Conservation (phyloP, 2,329 filamentous ascomycete genomes). For the Tricladium varicosporioides region DNA sequence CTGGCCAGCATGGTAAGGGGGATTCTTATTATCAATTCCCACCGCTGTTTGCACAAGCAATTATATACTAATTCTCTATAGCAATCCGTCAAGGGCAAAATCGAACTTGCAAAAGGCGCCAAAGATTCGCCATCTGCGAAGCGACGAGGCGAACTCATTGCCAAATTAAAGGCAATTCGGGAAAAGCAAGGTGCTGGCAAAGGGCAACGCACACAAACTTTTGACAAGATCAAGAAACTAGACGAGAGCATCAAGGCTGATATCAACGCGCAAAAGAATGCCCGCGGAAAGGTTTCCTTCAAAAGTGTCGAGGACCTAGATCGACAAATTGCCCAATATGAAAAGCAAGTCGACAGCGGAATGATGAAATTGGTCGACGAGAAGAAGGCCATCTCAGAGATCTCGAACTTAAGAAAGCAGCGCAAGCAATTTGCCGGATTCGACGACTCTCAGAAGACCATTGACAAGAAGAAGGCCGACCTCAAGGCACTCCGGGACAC, state of each 20-base stretch:
- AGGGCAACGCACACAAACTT: slow-evolving; percentile 70
- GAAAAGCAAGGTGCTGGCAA: slow-evolving; percentile 87
- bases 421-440: slow-evolving; percentile 89
- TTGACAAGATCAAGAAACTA: slow-evolving; percentile 89
- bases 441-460: slow-evolving; percentile 82
- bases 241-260: slow-evolving; percentile 86
- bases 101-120: slow-evolving; percentile 78
- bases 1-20: slow-evolving; percentile 66
- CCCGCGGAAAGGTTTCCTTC: slow-evolving; percentile 76
- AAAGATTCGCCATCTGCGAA: slow-evolving; percentile 78
- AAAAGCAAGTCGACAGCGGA: slow-evolving; percentile 83
- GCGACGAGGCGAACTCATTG: slow-evolving; percentile 80
- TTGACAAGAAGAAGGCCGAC: slow-evolving; percentile 82
- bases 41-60: neutral
- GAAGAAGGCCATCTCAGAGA: slow-evolving; percentile 85
- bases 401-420: slow-evolving; percentile 79
- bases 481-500: slow-evolving; percentile 86
- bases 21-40: neutral
- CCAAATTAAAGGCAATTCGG: slow-evolving; percentile 79
- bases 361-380: slow-evolving; percentile 96
- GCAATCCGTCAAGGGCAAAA: slow-evolving; percentile 85
- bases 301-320: slow-evolving; percentile 89
- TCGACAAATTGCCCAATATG: slow-evolving; percentile 73
- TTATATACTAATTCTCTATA: slow-evolving; percentile 39
- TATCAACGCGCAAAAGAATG: slow-evolving; percentile 82